Percentiles rank a stretch among this genome's conserved stretches.
Evolutionary conservation across 345 rosid species (phyloP).

Genomic region (Salix koriyanagi): DNA sequence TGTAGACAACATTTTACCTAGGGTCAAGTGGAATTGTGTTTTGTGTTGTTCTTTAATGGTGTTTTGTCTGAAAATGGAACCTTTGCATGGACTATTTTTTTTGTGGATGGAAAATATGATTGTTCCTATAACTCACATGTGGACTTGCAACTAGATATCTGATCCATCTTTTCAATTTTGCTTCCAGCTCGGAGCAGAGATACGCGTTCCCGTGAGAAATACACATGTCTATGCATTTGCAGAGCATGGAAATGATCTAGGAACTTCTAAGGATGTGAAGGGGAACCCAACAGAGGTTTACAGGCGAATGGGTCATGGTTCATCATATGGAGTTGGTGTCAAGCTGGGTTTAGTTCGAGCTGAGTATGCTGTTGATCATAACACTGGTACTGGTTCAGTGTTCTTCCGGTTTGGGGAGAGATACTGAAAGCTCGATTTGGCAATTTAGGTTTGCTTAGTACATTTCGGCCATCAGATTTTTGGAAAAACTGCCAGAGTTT

Average conservation of each 20-base stretch:
- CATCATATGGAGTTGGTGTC: constrained; percentile 82
- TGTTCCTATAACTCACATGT: not conserved
- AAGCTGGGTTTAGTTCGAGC: constrained; percentile 90
- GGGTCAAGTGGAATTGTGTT: not conserved
- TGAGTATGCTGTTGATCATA: constrained; percentile 94
- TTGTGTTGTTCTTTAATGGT: not conserved
- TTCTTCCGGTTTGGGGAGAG: constrained; percentile 96
- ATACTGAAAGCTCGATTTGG: constrained; percentile 37
- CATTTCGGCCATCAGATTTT: constrained; percentile 12
- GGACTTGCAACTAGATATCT: not conserved
- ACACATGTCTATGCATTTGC: constrained; percentile 83
- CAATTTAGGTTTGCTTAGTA: constrained; percentile 6
- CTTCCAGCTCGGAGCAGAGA: constrained; percentile 87
- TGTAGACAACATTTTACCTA: not conserved
- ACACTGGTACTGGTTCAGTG: constrained; percentile 78
- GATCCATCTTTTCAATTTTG: constrained; percentile 5
- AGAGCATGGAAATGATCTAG: constrained; percentile 94
- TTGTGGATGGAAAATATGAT: not conserved
- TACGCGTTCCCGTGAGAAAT: constrained; percentile 77
- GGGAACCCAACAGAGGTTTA: constrained; percentile 97
- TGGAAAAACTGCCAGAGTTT: not conserved
- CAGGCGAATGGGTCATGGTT: constrained; percentile 87
- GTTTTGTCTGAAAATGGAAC: not conserved
- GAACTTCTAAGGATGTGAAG: constrained; percentile 91
- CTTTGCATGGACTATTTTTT: not conserved